phyloP scores from a whole-genome alignment of 2,329 filamentous ascomycete species.

The Colletotrichum sp. region DNA sequence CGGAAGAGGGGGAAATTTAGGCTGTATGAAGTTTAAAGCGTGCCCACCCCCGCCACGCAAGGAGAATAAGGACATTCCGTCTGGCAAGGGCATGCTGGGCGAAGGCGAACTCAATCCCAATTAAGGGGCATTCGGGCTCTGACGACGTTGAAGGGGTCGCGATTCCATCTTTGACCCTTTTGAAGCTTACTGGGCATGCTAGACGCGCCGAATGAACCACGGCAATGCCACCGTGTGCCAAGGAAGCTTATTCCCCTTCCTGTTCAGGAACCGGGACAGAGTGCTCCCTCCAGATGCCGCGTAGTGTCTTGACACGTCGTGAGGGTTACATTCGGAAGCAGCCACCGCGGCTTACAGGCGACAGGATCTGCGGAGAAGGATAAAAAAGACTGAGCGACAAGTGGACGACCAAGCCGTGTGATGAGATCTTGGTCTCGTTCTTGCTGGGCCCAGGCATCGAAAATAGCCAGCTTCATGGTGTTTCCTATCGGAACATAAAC shows the following conservation, averaged over 20 bases:
- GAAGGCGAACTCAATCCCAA: neutral
- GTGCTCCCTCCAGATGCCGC: neutral
- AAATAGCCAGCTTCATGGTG: neutral
- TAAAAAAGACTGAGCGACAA: neutral
- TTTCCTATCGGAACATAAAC: neutral
- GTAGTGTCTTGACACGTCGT: neutral
- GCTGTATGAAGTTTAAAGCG: constrained; percentile 12
- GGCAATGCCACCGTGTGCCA: neutral
- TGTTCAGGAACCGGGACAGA: neutral
- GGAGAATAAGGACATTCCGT: neutral
- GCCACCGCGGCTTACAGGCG: neutral
- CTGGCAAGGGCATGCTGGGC: neutral
- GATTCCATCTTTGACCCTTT: neutral
- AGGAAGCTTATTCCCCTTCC: constrained; percentile 6
- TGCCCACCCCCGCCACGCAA: neutral
- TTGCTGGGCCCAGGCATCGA: neutral
- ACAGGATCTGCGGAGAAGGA: neutral
- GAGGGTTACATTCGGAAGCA: constrained; percentile 10
- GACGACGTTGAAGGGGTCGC: neutral
- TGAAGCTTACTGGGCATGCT: neutral
- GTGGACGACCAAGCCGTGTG: neutral
- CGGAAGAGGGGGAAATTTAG: constrained; percentile 1
- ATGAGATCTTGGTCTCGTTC: neutral
- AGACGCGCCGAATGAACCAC: neutral
- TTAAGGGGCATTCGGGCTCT: neutral